Conservation (phyloP, 2,329 filamentous ascomycete genomes). For the Byssothecium circinans region DNA sequence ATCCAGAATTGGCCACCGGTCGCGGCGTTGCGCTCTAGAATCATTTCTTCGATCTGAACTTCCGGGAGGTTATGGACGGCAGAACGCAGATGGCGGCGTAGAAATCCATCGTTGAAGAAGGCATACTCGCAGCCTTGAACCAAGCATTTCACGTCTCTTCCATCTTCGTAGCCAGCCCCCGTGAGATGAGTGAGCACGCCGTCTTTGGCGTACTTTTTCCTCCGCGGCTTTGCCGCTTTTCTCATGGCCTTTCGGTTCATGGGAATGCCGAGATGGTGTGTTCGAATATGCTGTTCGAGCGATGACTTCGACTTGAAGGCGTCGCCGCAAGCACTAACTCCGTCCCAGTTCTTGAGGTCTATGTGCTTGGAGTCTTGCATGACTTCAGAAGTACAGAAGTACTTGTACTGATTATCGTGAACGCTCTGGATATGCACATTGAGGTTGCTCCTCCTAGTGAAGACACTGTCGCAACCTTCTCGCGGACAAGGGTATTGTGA, state of each 20-base stretch:
- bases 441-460: constrained; percentile 82
- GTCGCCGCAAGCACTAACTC: constrained; percentile 69
- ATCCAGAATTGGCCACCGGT: constrained; percentile 52
- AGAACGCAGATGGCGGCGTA: constrained; percentile 56
- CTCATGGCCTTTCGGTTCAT: constrained; percentile 42
- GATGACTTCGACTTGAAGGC: constrained; percentile 75
- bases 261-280: constrained; percentile 70
- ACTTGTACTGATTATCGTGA: constrained; percentile 73
- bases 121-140: constrained; percentile 53
- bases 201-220: constrained; percentile 30
- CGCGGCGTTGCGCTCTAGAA: constrained; percentile 45
- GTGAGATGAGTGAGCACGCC: constrained; percentile 53
- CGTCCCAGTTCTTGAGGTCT: constrained; percentile 64
- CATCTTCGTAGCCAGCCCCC: constrained; percentile 56
- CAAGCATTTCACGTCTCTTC: constrained; percentile 56
- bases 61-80: constrained; percentile 45
- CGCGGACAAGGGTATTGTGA: constrained; percentile 67
- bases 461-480: constrained; percentile 70
- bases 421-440: constrained; percentile 75
- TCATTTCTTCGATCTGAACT: constrained; percentile 40
- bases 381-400: constrained; percentile 74
- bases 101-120: constrained; percentile 61
- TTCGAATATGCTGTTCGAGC: constrained; percentile 82
- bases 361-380: constrained; percentile 57
- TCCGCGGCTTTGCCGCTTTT: constrained; percentile 44